Percentiles rank a stretch among this genome's conserved stretches.
These are phyloP conservation scores for Cystobasidiopsis lactophilus DNA, from an alignment of 768 basidiomycete genomes.

Conservation along the genomic window DNA sequence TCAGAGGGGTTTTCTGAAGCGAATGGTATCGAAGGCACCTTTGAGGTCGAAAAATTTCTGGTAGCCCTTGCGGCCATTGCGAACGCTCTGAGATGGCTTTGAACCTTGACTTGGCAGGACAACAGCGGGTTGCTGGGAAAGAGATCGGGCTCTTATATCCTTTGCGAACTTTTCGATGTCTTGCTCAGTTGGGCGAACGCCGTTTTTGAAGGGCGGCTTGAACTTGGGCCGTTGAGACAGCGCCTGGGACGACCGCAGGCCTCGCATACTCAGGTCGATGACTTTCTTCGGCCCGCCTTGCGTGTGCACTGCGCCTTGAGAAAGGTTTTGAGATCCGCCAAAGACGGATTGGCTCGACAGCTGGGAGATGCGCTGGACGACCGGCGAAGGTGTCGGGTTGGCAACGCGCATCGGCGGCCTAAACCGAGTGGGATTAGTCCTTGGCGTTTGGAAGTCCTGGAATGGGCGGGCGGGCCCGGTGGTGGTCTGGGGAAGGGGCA, in stretches of 20 bases:
- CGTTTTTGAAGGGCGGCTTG: conserved; percentile 17
- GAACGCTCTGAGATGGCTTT: background rate
- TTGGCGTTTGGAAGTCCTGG: no score
- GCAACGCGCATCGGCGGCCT: background rate
- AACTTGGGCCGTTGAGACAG: conserved; percentile 11
- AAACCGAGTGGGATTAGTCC: no score
- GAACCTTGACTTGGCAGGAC: background rate
- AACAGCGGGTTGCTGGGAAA: background rate
- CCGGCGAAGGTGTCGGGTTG: background rate
- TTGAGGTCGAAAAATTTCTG: background rate
- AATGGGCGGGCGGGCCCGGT: no score
- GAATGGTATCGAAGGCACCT: no score
- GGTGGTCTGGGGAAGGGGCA: no score
- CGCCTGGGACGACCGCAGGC: conserved; percentile 9
- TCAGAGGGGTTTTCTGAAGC: no score
- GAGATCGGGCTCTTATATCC: background rate
- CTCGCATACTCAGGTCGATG: conserved; percentile 14
- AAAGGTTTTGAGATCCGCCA: background rate
- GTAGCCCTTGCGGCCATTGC: background rate
- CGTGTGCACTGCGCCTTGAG: background rate
- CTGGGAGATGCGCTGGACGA: background rate
- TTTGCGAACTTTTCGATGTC: conserved; percentile 10
- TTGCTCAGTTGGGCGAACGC: conserved; percentile 10
- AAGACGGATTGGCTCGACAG: background rate
- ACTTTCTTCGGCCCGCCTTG: background rate